These are phyloP conservation scores for Lyophyllum semitale DNA, from an alignment of 768 basidiomycete species.

Conservation along the genomic window DNA sequence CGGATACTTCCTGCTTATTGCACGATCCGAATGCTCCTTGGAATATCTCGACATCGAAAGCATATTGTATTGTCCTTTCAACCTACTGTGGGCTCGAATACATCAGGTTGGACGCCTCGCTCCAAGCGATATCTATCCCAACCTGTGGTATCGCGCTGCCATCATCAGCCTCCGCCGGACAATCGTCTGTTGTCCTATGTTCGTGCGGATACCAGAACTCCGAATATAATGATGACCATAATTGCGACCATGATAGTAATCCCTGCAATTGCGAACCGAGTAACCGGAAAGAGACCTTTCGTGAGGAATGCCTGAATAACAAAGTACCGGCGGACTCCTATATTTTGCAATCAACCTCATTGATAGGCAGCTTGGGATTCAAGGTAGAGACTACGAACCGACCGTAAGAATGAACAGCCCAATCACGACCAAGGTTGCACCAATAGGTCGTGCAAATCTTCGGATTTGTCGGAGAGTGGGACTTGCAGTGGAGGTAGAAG, in stretches of 20 bases:
- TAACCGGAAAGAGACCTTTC: constrained; percentile 54
- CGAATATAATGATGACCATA: constrained; percentile 20
- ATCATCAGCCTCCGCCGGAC: too few species aligned
- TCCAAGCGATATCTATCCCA: too few species aligned
- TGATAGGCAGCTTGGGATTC: not conserved
- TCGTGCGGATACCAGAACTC: constrained; percentile 17
- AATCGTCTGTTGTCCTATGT: too few species aligned
- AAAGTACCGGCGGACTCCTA: constrained; percentile 58
- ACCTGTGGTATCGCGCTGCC: too few species aligned
- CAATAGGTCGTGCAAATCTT: constrained; percentile 50
- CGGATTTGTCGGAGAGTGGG: constrained; percentile 21
- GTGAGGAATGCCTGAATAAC: constrained; percentile 49
- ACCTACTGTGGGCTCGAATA: too few species aligned
- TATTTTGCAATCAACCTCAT: not conserved
- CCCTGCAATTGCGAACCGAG: constrained; percentile 42
- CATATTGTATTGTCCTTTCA: too few species aligned
- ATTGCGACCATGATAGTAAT: constrained; percentile 29
- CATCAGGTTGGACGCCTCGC: too few species aligned
- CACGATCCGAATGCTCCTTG: too few species aligned
- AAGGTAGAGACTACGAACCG: constrained; percentile 33
- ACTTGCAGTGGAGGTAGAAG: constrained; percentile 15
- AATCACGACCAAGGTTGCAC: constrained; percentile 47
- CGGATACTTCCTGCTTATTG: too few species aligned
- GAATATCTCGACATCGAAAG: too few species aligned
- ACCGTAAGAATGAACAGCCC: constrained; percentile 49